These are phyloP conservation scores for Santalum album DNA, from an alignment of 164 flowering plant genomes.

Conservation along the genomic window DNA sequence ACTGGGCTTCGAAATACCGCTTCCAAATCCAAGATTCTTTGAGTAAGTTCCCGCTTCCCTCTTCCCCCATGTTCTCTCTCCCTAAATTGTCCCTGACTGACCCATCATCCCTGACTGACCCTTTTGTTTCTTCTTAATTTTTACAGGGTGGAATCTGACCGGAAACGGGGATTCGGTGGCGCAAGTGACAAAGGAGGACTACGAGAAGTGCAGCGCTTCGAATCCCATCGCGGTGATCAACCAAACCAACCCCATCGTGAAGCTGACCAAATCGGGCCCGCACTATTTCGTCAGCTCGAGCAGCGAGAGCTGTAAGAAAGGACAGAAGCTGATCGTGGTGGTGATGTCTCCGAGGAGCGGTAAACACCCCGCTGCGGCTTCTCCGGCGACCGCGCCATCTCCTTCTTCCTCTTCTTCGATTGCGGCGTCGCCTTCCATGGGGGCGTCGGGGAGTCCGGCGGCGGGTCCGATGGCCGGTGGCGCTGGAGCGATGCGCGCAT, in stretches of 20 bases:
- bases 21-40: background rate
- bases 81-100: background rate
- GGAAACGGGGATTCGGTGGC: background rate
- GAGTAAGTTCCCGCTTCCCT: background rate
- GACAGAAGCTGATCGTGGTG: background rate
- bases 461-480: background rate
- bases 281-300: background rate
- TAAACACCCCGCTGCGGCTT: background rate
- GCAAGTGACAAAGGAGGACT: background rate
- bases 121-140: too few relatives aligned
- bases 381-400: background rate
- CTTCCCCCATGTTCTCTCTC: background rate
- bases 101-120: background rate
- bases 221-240: background rate
- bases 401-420: background rate
- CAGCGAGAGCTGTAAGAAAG: background rate
- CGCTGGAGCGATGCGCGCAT: too few relatives aligned
- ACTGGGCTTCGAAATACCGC: background rate
- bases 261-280: background rate
- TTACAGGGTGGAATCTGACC: too few relatives aligned
- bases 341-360: background rate
- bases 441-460: background rate
- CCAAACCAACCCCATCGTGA: background rate
- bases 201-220: background rate
- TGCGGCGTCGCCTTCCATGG: background rate